Evolutionary conservation across 129 eudicot species (phyloP).

Genomic region (Saposhnikovia divaricata): DNA sequence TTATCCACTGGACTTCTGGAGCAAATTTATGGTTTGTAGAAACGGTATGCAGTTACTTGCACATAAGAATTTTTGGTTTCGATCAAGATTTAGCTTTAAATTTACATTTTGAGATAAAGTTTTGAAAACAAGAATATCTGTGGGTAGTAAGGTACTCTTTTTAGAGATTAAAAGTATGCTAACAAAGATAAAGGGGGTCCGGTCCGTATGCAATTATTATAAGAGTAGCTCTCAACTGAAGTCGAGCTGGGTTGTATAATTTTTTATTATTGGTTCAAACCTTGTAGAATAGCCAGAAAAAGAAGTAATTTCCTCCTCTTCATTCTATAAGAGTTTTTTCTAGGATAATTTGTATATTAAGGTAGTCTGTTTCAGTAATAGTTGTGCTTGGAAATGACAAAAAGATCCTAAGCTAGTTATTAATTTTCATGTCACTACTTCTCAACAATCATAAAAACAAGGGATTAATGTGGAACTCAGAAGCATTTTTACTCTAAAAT

Average conservation of each 20-base stretch:
- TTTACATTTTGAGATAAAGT: background rate
- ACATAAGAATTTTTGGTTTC: background rate
- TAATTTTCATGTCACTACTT: background rate
- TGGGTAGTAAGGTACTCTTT: background rate
- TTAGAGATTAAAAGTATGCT: background rate
- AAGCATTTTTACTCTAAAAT: background rate
- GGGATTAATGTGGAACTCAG: background rate
- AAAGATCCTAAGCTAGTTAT: too few species aligned
- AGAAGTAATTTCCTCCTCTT: too few species aligned
- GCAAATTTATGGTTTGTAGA: background rate
- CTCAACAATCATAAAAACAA: background rate
- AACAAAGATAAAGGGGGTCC: too few species aligned
- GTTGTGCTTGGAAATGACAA: background rate
- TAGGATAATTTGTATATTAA: background rate
- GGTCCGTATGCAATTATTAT: too few species aligned
- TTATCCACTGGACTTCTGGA: background rate
- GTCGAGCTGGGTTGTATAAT: background rate
- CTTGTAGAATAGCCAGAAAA: background rate
- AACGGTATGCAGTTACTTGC: background rate
- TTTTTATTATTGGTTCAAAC: background rate
- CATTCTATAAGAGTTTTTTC: background rate
- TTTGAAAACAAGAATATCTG: background rate
- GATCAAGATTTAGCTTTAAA: background rate
- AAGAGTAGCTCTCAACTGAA: background rate
- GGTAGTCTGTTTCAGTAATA: background rate